These are phyloP conservation scores for Chaetomium sp. DNA, from an alignment of 2,329 filamentous ascomycete species.

Conservation along the genomic window DNA sequence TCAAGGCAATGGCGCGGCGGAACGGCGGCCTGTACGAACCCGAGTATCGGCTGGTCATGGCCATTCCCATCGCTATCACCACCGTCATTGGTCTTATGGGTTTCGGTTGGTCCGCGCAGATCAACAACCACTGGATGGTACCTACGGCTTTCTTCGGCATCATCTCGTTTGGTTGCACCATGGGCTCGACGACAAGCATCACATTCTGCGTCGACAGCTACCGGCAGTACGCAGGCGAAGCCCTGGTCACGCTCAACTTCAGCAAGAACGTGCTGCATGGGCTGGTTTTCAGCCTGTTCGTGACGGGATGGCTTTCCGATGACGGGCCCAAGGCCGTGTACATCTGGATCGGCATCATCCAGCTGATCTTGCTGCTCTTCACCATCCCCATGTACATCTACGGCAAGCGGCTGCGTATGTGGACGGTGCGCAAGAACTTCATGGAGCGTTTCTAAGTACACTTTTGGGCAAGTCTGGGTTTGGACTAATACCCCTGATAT, in stretches of 20 bases:
- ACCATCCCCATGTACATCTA: conserved; percentile 94
- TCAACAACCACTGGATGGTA: conserved; percentile 80
- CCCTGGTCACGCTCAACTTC: conserved; percentile 91
- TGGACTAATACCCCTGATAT: conserved; percentile 4
- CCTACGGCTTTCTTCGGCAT: conserved; percentile 92
- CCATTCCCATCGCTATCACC: conserved; percentile 71
- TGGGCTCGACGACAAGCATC: conserved; percentile 88
- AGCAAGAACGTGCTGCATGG: conserved; percentile 93
- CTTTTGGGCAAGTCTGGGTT: background rate
- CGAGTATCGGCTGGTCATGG: conserved; percentile 91
- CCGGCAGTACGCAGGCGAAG: conserved; percentile 89
- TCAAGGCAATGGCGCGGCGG: conserved; percentile 75
- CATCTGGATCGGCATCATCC: conserved; percentile 81
- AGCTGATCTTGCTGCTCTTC: conserved; percentile 71
- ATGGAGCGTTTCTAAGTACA: conserved; percentile 66
- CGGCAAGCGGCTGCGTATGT: conserved; percentile 89
- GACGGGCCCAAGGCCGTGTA: conserved; percentile 80
- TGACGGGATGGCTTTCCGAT: conserved; percentile 76
- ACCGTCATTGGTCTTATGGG: conserved; percentile 89
- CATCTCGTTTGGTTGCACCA: conserved; percentile 86
- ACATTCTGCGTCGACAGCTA: conserved; percentile 95
- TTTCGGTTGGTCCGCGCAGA: conserved; percentile 88
- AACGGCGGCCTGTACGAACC: conserved; percentile 97
- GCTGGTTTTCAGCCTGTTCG: conserved; percentile 84
- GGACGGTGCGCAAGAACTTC: conserved; percentile 83